Conservation (phyloP, 345 rosid species). For the Eucalyptus tenuipes region DNA sequence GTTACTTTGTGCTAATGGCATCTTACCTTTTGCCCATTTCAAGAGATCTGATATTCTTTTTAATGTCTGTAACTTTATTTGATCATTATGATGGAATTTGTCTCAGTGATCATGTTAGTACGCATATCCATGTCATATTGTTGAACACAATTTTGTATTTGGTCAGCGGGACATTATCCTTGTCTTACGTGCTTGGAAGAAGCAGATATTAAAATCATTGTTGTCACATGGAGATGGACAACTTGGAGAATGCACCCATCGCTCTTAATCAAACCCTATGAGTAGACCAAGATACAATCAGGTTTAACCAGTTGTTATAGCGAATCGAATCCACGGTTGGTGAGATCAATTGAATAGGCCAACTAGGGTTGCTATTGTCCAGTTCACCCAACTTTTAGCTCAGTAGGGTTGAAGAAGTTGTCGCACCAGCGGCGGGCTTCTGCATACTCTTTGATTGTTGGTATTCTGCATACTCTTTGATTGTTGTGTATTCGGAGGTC, state of each 20-base stretch:
- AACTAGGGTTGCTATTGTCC: background rate
- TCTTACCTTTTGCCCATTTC: background rate
- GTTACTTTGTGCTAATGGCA: background rate
- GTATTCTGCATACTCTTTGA: background rate
- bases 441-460: background rate
- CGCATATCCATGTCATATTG: background rate
- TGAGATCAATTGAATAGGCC: background rate
- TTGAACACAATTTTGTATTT: background rate
- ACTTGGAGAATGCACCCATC: background rate
- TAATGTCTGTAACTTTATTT: background rate
- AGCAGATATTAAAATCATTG: background rate
- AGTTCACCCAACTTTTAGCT: background rate
- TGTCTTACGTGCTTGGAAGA: background rate
- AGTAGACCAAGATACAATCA: background rate
- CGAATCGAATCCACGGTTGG: background rate
- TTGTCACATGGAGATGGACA: background rate
- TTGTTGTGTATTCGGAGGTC: background rate
- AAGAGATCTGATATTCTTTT: background rate
- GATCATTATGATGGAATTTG: background rate
- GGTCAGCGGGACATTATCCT: background rate
- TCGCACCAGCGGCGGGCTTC: fast-evolving
- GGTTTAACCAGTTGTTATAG: background rate
- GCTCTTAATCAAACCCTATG: background rate
- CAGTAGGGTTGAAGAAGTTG: background rate
- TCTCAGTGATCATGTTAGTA: background rate